phyloP scores from a whole-genome alignment of 108 stramenopile genomes.

The Conticribra weissflogii region DNA sequence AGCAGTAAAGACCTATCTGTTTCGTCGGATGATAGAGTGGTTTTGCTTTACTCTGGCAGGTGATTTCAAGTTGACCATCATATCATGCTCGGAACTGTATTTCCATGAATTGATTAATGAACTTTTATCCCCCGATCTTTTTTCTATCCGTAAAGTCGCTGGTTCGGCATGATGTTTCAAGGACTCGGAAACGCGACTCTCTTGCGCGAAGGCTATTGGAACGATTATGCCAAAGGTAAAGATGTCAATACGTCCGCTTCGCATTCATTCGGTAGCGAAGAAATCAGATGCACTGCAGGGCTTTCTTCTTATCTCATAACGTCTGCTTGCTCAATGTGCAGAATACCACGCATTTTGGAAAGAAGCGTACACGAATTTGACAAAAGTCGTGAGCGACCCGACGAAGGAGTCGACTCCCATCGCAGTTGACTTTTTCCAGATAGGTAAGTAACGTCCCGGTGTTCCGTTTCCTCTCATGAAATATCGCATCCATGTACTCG shows the following conservation, averaged over 20 bases:
- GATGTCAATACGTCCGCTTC: not conserved
- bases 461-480: too few relatives aligned
- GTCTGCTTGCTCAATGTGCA: not conserved
- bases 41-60: not conserved
- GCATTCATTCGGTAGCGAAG: too few relatives aligned
- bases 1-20: not conserved
- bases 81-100: not conserved
- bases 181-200: not conserved
- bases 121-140: not conserved
- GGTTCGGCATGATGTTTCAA: not conserved
- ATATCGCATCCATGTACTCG: too few relatives aligned
- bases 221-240: not conserved
- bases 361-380: conserved; percentile 12
- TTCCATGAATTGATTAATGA: not conserved
- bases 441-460: too few relatives aligned
- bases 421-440: conserved; percentile 23
- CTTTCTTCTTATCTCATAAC: too few relatives aligned
- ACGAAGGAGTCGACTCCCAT: conserved; percentile 16
- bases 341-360: conserved; percentile 42
- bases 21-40: too few relatives aligned
- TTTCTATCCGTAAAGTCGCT: not conserved
- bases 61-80: not conserved
- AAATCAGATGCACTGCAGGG: too few relatives aligned
- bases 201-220: not conserved
- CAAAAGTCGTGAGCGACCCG: conserved; percentile 29